A percentile compares a stretch with the other conserved stretches of the same genome.
These are phyloP conservation scores for Posidonia oceanica DNA, from an alignment of 116 monocot species.

Conservation along the genomic window DNA sequence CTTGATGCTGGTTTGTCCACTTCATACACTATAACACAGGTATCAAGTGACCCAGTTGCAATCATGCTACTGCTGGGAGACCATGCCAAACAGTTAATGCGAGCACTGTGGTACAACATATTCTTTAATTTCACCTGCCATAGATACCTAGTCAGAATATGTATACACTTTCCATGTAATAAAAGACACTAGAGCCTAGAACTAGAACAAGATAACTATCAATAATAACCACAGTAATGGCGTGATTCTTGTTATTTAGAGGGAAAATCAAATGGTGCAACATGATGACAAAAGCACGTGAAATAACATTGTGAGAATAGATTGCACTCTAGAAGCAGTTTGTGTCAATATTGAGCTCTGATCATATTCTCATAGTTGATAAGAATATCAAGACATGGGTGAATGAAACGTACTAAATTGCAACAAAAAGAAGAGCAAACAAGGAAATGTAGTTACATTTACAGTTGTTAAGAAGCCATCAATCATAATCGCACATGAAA, in stretches of 20 bases:
- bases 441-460: too few species aligned
- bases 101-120: constrained; percentile 91
- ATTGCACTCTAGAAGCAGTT: too few species aligned
- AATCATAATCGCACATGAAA: too few species aligned
- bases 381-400: too few species aligned
- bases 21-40: constrained; percentile 78
- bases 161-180: background rate
- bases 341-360: too few species aligned
- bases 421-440: too few species aligned
- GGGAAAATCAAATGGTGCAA: background rate
- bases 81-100: constrained; percentile 95
- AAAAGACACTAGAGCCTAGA: background rate
- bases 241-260: background rate
- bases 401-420: too few species aligned
- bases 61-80: constrained; percentile 68
- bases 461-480: too few species aligned
- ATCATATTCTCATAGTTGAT: too few species aligned
- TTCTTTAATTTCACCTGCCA: constrained; percentile 81
- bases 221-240: background rate
- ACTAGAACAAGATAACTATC: background rate
- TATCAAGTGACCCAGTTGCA: constrained; percentile 89
- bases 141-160: background rate
- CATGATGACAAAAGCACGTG: background rate
- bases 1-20: constrained; percentile 62
- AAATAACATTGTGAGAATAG: too few species aligned